Evolutionary conservation across 352 stramenopile species (phyloP), one percentile per base, ranked within the genome.

Genomic region (Aphanomyces stellatus): DNA sequence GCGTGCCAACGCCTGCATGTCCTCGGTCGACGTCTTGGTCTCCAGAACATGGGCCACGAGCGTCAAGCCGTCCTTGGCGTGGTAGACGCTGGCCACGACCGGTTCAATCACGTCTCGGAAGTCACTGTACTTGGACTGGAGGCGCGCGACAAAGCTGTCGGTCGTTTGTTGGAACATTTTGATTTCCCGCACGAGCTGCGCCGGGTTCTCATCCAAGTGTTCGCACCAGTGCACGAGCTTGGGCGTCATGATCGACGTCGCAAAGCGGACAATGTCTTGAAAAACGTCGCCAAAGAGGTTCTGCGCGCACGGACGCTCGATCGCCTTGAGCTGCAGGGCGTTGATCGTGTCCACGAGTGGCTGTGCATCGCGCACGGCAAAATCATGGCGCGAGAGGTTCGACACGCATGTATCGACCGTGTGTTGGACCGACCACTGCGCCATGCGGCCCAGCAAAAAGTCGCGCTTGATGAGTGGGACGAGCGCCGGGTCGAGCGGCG

Each of bases 391-490:
- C 33, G 78, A 80, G 0, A 88, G 63, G 22, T 82, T 74, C 10
- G 86, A 60, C 37, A 91, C 84, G 1, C 82, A 82, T 64, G 73
- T 72, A 62, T 85, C 79, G 10, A 80, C 78, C 2, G 81, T 73
- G 17, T 81, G 70, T 33, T 90, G 78, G 34, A 93, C 73, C 4
- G 85, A 87, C 0, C 81, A 53, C 73, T 86, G 83, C 5, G 83
- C 74, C 22, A 99, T 73, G 8, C 91, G 87, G 60, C 84, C 86
- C 67, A 98, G 75, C 25, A 99, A 73, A 49, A 97, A 83, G 17
- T 96, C 80, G 49, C 97, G 94, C 72, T 98, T 98, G 22, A 98
- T 87, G 1, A 96, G 71, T 24, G 96, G 95, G 71, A 97, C 96
- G 65, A 81, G 88, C 51, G 94, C 93, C 28, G 97, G 97, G 71